phyloP scores from a whole-genome alignment of 2,329 filamentous ascomycete genomes.

The Metarhizium rileyi region DNA sequence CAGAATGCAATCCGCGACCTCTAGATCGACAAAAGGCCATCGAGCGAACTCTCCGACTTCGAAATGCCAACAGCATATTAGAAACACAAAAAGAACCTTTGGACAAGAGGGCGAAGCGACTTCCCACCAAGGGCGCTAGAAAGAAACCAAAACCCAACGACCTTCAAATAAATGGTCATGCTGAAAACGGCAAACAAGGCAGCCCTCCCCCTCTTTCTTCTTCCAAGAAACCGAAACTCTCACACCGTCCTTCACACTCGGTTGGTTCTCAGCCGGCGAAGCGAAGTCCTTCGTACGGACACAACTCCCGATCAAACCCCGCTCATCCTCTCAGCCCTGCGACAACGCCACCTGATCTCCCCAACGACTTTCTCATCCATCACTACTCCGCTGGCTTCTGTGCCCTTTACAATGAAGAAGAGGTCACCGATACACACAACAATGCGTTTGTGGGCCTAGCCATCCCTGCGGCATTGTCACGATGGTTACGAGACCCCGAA shows the following conservation, averaged over 20 bases:
- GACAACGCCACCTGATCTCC: conserved; percentile 59
- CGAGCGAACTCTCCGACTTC: conserved; percentile 57
- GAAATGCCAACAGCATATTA: conserved; percentile 27
- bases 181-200: conserved; percentile 41
- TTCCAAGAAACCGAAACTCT: conserved; percentile 71
- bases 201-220: conserved; percentile 43
- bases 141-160: conserved; percentile 73
- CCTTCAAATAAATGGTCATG: conserved; percentile 46
- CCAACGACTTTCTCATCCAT: conserved; percentile 53
- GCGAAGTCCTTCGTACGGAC: conserved; percentile 55
- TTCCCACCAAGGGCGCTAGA: conserved; percentile 72
- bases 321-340: conserved; percentile 62
- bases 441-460: conserved; percentile 71
- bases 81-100: conserved; percentile 28
- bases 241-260: conserved; percentile 70
- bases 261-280: conserved; percentile 58
- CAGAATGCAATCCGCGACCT: conserved; percentile 71
- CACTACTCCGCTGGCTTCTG: conserved; percentile 69
- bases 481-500: conserved; percentile 68
- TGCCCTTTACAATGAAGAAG: conserved; percentile 57
- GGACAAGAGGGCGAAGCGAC: conserved; percentile 66
- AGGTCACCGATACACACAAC: conserved; percentile 50
- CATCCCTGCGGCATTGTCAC: conserved; percentile 63
- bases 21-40: conserved; percentile 67
- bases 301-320: conserved; percentile 52